Conservation (phyloP, 768 basidiomycete genomes). For the Russula griseocarnosa region DNA sequence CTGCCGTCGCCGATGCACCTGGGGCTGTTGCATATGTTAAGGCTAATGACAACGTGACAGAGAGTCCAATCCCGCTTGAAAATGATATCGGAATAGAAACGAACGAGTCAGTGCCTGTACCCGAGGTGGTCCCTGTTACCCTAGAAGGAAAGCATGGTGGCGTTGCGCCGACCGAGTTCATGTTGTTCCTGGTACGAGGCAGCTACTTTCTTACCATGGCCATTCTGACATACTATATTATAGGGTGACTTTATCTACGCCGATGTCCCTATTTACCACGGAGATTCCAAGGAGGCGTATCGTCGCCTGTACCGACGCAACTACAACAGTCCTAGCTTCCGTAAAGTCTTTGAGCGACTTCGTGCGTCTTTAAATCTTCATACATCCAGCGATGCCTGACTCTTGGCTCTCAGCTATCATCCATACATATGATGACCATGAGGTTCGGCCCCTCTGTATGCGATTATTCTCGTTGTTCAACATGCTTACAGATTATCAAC, state of each 20-base stretch:
- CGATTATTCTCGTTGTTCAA: conserved; percentile 2
- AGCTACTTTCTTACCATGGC: not conserved
- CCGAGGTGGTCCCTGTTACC: conserved; percentile 4
- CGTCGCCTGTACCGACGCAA: conserved; percentile 62
- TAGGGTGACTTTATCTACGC: conserved; percentile 72
- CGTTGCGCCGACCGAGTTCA: conserved; percentile 47
- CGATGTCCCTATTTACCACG: conserved; percentile 62
- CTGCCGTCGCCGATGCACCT: conserved; percentile 15
- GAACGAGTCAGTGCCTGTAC: conserved; percentile 9
- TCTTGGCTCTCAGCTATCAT: conserved; percentile 49
- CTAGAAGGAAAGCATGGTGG: conserved; percentile 2
- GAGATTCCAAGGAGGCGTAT: conserved; percentile 56
- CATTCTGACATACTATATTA: conserved; percentile 1
- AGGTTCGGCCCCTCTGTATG: conserved; percentile 36
- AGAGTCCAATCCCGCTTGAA: not conserved
- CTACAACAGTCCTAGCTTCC: conserved; percentile 60
- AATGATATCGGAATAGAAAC: not conserved
- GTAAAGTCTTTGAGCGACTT: conserved; percentile 62
- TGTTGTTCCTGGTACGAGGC: conserved; percentile 50
- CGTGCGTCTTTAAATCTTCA: conserved; percentile 45
- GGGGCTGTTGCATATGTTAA: conserved; percentile 1
- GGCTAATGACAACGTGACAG: conserved; percentile 15
- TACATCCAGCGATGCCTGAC: conserved; percentile 1
- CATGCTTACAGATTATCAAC: conserved; percentile 49
- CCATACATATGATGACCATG: conserved; percentile 72